phyloP scores from a whole-genome alignment of 179 eudicot species.

The Spinacia oleracea region DNA sequence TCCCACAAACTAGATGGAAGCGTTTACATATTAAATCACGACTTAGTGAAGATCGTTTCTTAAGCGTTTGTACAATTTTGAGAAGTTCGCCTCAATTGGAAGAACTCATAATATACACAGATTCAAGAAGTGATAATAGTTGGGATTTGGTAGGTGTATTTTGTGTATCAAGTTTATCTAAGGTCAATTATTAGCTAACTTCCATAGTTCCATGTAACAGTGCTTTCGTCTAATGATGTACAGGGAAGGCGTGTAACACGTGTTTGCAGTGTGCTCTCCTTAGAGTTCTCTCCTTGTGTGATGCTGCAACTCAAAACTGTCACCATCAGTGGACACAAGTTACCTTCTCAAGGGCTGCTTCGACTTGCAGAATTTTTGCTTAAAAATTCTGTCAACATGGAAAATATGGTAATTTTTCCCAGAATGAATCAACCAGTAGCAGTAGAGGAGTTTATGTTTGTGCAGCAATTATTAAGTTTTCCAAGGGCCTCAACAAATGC shows the following conservation, averaged over 20 bases:
- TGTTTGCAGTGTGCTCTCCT: neutral
- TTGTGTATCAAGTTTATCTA: neutral
- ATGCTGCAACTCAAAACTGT: conserved; percentile 17
- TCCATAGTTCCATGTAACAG: neutral
- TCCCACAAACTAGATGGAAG: conserved; percentile 16
- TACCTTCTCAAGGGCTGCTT: conserved; percentile 8
- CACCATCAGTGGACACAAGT: neutral
- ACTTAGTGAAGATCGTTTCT: neutral
- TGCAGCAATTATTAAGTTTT: neutral
- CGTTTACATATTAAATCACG: neutral
- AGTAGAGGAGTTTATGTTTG: conserved; percentile 5
- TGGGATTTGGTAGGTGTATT: neutral
- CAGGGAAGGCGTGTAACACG: neutral
- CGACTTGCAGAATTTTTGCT: conserved; percentile 21
- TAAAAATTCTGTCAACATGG: conserved; percentile 10
- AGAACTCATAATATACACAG: conserved; percentile 12
- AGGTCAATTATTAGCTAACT: neutral
- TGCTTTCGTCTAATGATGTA: neutral
- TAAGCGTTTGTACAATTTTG: neutral
- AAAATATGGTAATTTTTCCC: conserved; percentile 13
- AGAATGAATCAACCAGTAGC: too few species aligned
- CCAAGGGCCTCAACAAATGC: conserved; percentile 13
- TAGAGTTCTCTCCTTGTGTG: too few species aligned
- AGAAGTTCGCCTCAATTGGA: conserved; percentile 13
- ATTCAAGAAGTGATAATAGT: too few species aligned